These are phyloP conservation scores for Fimicolochytrium jonesii DNA, from an alignment of 192 early-diverging fungal species.

Conservation along the genomic window DNA sequence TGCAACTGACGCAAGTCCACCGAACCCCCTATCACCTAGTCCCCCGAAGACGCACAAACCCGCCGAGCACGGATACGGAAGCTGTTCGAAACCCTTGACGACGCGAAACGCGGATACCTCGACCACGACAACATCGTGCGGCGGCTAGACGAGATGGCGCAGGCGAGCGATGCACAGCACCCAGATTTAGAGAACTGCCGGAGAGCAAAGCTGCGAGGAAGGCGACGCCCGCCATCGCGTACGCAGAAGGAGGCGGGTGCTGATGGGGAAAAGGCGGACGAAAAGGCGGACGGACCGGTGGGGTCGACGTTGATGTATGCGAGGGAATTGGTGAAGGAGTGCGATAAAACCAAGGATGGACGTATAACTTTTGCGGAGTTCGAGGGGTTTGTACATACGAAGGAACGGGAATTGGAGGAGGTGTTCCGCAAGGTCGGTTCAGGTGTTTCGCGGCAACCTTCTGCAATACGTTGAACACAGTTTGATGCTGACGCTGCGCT, in stretches of 20 bases:
- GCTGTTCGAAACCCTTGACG: conserved; percentile 19
- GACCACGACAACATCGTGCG: conserved; percentile 22
- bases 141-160: conserved; percentile 18
- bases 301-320: conserved; percentile 23
- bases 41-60: conserved; percentile 4
- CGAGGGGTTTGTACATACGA: conserved; percentile 56
- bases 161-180: background rate
- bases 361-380: conserved; percentile 34
- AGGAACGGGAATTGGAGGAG: conserved; percentile 59
- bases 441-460: too few relatives aligned
- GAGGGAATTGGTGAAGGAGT: conserved; percentile 24
- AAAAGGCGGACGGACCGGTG: background rate
- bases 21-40: too few relatives aligned
- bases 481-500: background rate
- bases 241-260: background rate
- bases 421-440: conserved; percentile 47
- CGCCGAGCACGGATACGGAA: conserved; percentile 12
- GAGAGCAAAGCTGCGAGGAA: background rate
- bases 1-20: too few relatives aligned
- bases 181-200: background rate
- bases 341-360: conserved; percentile 38
- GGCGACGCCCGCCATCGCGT: background rate
- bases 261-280: background rate
- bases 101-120: conserved; percentile 22
- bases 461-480: too few relatives aligned